Evolutionary conservation across 352 stramenopile species (phyloP).

Genomic region (Peronospora belbahrii): DNA sequence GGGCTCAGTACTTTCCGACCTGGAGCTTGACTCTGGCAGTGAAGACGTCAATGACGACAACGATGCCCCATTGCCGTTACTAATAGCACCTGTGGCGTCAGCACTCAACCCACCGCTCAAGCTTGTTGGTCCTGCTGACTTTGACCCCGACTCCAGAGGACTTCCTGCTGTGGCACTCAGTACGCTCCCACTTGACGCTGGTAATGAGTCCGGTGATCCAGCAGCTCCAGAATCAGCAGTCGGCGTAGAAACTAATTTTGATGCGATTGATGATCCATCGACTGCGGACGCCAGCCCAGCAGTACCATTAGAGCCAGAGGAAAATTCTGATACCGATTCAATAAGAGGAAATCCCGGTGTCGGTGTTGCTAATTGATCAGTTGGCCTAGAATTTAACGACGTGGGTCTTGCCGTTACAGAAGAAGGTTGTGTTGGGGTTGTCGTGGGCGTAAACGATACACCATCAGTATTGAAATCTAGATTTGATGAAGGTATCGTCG

Average conservation of each 20-base stretch:
- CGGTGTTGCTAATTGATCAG: not conserved
- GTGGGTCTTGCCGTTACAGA: slow-evolving; percentile 3
- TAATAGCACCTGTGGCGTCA: not conserved
- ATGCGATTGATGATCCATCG: slow-evolving; percentile 3
- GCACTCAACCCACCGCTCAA: slow-evolving; percentile 2
- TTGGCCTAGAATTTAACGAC: slow-evolving; percentile 5
- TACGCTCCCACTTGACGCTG: slow-evolving; percentile 1
- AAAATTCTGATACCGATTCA: slow-evolving; percentile 1
- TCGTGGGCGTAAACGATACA: slow-evolving; percentile 1
- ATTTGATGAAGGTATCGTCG: slow-evolving; percentile 10
- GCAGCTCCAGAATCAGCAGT: not conserved
- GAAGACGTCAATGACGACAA: slow-evolving; percentile 9
- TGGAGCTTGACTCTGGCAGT: slow-evolving; percentile 12
- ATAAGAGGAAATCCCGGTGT: not conserved
- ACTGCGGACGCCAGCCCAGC: slow-evolving; percentile 2
- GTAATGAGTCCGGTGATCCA: not conserved
- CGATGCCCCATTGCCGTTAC: slow-evolving; percentile 5
- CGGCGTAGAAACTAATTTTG: not conserved
- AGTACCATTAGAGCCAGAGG: slow-evolving; percentile 5
- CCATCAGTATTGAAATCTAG: slow-evolving; percentile 3
- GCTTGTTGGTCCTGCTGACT: not conserved
- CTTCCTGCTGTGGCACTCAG: not conserved
- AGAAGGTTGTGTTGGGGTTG: slow-evolving; percentile 4
- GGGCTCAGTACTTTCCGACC: slow-evolving; percentile 2
- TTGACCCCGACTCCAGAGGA: slow-evolving; percentile 3